A percentile compares a stretch with the other conserved stretches of the same genome.
Conservation (phyloP, 202 grass and related monocot genomes). For the Schoenoplectus triqueter region DNA sequence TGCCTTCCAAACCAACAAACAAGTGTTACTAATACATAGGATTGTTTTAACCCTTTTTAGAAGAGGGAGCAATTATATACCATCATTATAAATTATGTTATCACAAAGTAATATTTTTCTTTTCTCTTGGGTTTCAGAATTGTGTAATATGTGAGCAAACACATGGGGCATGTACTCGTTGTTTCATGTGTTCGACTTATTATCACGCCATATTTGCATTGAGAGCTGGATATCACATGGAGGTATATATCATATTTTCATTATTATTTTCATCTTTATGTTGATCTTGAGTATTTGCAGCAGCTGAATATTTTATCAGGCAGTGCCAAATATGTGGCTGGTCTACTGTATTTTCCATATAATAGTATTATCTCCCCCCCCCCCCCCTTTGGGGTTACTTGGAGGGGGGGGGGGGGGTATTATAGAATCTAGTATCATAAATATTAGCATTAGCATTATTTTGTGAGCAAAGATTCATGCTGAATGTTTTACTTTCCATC, state of each 20-base stretch:
- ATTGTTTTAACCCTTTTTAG: background rate
- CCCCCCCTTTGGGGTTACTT: no score
- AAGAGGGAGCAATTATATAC: constrained; percentile 9
- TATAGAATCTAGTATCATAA: background rate
- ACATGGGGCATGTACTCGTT: constrained; percentile 78
- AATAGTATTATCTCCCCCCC: no score
- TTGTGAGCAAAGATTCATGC: background rate
- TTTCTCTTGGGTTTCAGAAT: constrained; percentile 47
- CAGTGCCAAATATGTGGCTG: no score
- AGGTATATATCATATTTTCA: constrained; percentile 49
- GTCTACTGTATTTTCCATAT: no score
- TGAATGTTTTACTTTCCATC: background rate
- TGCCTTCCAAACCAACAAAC: background rate
- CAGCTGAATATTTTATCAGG: background rate
- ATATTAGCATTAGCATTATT: background rate
- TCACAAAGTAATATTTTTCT: background rate
- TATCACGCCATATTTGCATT: constrained; percentile 90
- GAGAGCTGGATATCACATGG: constrained; percentile 83
- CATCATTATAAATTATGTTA: background rate
- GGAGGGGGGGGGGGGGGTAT: background rate
- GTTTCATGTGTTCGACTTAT: constrained; percentile 74
- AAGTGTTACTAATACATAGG: constrained; percentile 1
- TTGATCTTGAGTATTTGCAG: background rate
- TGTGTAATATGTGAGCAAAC: constrained; percentile 84
- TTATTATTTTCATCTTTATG: background rate